Evolutionary conservation across 2,329 filamentous ascomycete genomes (phyloP).

Genomic region (Chrysoporthe puriensis): DNA sequence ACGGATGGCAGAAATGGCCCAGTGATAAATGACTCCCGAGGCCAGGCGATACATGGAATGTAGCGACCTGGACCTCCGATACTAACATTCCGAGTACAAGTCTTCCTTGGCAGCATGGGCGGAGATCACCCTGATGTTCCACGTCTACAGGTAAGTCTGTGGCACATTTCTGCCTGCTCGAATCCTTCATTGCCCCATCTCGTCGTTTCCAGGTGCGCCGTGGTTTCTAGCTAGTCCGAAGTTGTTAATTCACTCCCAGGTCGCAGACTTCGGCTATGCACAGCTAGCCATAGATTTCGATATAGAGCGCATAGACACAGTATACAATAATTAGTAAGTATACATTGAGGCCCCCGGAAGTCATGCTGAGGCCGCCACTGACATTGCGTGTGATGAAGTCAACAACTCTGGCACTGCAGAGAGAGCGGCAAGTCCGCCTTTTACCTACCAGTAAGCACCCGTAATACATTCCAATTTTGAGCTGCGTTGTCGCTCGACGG

Average conservation of each 20-base stretch:
- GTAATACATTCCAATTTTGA: neutral
- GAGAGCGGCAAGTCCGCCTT: neutral
- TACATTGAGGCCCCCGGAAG: neutral
- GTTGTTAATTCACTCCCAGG: neutral
- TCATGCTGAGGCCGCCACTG: neutral
- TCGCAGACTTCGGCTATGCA: slow-evolving; percentile 5
- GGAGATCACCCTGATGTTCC: neutral
- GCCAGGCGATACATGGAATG: too few species aligned
- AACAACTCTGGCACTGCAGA: neutral
- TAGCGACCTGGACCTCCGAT: too few species aligned
- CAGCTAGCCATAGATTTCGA: neutral
- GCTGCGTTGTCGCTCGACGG: neutral
- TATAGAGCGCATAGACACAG: too few species aligned
- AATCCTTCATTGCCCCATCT: too few species aligned
- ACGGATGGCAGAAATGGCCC: too few species aligned
- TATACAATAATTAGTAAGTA: slow-evolving; percentile 3
- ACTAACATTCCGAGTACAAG: neutral
- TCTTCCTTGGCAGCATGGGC: neutral
- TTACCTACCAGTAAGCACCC: neutral
- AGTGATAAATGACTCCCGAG: neutral
- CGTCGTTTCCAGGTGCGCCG: neutral
- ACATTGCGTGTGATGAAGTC: neutral
- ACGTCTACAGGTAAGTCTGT: neutral
- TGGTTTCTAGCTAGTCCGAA: neutral
- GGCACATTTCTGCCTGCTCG: neutral